Evolutionary conservation across 805 yeast species (phyloP).

Genomic region (Cyberlindnera euphorbiiphila): DNA sequence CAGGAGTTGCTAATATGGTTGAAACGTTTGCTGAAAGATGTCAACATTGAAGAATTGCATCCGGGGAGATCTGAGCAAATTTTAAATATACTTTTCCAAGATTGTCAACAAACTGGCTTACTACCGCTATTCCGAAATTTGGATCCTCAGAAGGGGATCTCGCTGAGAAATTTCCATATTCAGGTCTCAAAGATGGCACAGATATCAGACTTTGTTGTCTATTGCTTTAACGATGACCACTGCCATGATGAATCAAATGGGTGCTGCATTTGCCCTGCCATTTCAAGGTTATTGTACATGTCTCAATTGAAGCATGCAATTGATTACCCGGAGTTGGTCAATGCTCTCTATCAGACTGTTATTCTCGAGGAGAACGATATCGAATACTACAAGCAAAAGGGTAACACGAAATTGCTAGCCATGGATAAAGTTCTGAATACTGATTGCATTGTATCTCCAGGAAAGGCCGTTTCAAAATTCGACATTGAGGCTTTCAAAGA

Average conservation of each 20-base stretch:
- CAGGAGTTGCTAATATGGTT: constrained; percentile 29
- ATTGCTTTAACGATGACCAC: constrained; percentile 50
- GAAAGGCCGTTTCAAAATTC: constrained; percentile 29
- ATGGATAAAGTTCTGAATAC: constrained; percentile 25
- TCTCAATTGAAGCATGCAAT: constrained; percentile 36
- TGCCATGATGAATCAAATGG: constrained; percentile 17
- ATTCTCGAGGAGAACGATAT: constrained; percentile 18
- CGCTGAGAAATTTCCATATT: constrained; percentile 78
- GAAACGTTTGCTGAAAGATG: constrained; percentile 22
- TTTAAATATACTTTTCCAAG: constrained; percentile 20
- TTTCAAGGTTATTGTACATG: constrained; percentile 39
- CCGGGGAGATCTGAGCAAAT: constrained; percentile 7
- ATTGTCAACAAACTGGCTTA: constrained; percentile 30
- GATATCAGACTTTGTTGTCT: constrained; percentile 73
- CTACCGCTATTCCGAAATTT: constrained; percentile 53
- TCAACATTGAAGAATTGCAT: constrained; percentile 17
- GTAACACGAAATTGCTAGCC: constrained; percentile 17
- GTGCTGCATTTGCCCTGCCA: constrained; percentile 35
- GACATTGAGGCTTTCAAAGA: constrained; percentile 44
- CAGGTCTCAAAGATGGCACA: constrained; percentile 79
- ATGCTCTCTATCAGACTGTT: constrained; percentile 23
- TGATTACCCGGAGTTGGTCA: constrained; percentile 28
- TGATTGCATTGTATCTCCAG: constrained; percentile 15
- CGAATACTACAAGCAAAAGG: constrained; percentile 10
- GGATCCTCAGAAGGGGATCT: constrained; percentile 70